Percentiles rank a stretch among this genome's conserved stretches.
Evolutionary conservation across 78 protist genomes (phyloP).

Genomic region (Creolimax fragrantissima): DNA sequence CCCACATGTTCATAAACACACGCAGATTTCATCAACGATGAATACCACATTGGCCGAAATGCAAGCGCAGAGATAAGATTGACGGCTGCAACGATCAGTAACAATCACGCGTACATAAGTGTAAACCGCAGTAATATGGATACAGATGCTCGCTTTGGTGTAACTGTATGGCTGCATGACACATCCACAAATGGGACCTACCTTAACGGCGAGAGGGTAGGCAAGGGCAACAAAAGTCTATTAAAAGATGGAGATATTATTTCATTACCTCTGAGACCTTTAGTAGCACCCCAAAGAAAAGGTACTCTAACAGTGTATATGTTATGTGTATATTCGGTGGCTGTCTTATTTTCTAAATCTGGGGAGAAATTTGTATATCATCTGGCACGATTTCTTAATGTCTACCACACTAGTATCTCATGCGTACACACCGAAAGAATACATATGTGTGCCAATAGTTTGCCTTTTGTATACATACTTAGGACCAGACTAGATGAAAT

Average conservation of each 20-base stretch:
- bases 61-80: not conserved
- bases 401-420: too few species aligned
- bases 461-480: too few species aligned
- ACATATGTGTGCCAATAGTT: too few species aligned
- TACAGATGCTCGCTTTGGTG: not conserved
- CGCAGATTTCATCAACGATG: not conserved
- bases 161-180: not conserved
- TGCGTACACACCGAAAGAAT: too few species aligned
- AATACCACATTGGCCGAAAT: not conserved
- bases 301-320: too few species aligned
- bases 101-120: not conserved
- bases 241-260: not conserved
- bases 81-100: not conserved
- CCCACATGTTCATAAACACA: not conserved
- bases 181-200: not conserved
- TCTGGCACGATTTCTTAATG: too few species aligned
- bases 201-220: not conserved
- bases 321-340: too few species aligned
- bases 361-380: too few species aligned
- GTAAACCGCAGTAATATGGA: not conserved
- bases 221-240: not conserved
- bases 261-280: not conserved
- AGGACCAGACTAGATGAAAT: too few species aligned
- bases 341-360: too few species aligned
- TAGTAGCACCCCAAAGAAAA: not conserved